A percentile compares a stretch with the other conserved stretches of the same genome.
Evolutionary conservation across 345 rosid genomes (phyloP).

Genomic region (Tarenaya hassleriana): DNA sequence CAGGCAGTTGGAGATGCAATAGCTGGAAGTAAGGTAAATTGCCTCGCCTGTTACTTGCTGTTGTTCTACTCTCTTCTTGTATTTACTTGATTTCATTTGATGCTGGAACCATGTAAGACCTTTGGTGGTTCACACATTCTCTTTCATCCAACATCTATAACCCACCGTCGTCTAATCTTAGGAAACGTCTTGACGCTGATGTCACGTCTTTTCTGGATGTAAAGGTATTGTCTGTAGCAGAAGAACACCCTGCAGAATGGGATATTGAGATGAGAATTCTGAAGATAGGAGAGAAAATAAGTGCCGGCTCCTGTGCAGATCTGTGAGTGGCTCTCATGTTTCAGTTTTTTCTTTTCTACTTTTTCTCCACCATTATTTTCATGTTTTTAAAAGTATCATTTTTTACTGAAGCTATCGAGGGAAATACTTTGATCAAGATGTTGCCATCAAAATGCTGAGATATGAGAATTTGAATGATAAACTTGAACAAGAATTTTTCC

Average conservation of each 20-base stretch:
- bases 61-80: too few relatives aligned
- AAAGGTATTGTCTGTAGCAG: constrained; percentile 11
- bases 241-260: constrained; percentile 33
- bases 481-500: constrained; percentile 52
- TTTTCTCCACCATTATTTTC: constrained; percentile 5
- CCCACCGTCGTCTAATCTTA: background rate
- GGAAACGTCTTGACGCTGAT: background rate
- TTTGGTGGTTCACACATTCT: background rate
- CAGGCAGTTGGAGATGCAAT: constrained; percentile 55
- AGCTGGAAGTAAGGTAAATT: constrained; percentile 54
- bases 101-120: background rate
- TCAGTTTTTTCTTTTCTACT: constrained; percentile 13
- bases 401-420: constrained; percentile 45
- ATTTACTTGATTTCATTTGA: background rate
- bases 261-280: constrained; percentile 55
- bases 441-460: constrained; percentile 60
- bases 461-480: constrained; percentile 51
- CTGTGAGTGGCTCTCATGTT: constrained; percentile 38
- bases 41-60: background rate
- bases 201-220: background rate
- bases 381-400: constrained; percentile 2
- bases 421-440: constrained; percentile 63
- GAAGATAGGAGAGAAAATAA: constrained; percentile 56
- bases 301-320: constrained; percentile 68
- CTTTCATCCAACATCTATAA: too few relatives aligned